Percentiles rank a stretch among this genome's conserved stretches.
These are phyloP conservation scores for Aspergillus homomorphus DNA, from an alignment of 495 filamentous ascomycete genomes.

Conservation along the genomic window DNA sequence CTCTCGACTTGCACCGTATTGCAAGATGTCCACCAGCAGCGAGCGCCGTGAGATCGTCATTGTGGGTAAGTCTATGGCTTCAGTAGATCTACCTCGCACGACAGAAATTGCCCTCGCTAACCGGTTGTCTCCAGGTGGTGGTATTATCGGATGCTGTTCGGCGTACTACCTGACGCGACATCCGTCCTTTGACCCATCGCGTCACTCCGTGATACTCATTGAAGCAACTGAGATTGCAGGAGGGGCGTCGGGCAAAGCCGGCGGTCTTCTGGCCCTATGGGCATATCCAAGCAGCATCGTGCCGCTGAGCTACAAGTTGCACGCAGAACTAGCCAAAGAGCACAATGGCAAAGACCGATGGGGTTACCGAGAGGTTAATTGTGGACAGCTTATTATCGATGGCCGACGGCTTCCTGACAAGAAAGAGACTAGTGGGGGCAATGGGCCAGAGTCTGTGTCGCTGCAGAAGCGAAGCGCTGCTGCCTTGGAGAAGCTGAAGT, in stretches of 20 bases:
- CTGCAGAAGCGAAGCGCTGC: slow-evolving; percentile 71
- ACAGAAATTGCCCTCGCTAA: slow-evolving; percentile 8
- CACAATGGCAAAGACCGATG: slow-evolving; percentile 78
- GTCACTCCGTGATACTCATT: slow-evolving; percentile 79
- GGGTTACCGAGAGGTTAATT: slow-evolving; percentile 81
- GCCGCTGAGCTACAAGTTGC: slow-evolving; percentile 79
- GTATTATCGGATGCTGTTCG: slow-evolving; percentile 90
- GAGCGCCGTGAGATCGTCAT: slow-evolving; percentile 64
- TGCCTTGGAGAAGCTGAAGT: slow-evolving; percentile 55
- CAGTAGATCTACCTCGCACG: slow-evolving; percentile 29
- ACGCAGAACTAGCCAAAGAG: slow-evolving; percentile 78
- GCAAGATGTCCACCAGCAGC: slow-evolving; percentile 35
- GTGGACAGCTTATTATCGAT: slow-evolving; percentile 65
- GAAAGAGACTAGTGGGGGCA: slow-evolving; percentile 27
- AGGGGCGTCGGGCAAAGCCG: slow-evolving; percentile 92
- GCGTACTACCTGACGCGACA: slow-evolving; percentile 94
- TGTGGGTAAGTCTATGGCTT: slow-evolving; percentile 50
- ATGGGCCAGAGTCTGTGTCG: slow-evolving; percentile 42
- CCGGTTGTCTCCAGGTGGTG: slow-evolving; percentile 62
- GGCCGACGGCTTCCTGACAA: slow-evolving; percentile 46
- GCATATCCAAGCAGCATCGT: slow-evolving; percentile 87
- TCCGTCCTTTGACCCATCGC: slow-evolving; percentile 69
- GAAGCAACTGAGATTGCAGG: slow-evolving; percentile 87
- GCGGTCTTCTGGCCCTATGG: slow-evolving; percentile 87
- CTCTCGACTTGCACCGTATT: slow-evolving; percentile 18